Percentiles rank a stretch among this genome's conserved stretches.
Evolutionary conservation across 371 early-diverging fungal species (phyloP).

Genomic region (Mortierella sp.): DNA sequence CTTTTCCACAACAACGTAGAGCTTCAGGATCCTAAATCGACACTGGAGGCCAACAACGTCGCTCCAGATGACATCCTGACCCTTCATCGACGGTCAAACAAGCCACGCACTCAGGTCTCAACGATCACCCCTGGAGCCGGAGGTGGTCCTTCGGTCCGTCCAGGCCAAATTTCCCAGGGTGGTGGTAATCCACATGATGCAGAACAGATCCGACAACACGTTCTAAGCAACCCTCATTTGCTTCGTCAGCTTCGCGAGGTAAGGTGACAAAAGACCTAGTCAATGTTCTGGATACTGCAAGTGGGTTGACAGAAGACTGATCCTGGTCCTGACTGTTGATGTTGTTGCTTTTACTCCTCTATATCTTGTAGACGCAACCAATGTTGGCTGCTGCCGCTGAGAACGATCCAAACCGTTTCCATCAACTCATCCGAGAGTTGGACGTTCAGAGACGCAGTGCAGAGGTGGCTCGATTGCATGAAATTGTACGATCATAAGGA

Average conservation of each 20-base stretch:
- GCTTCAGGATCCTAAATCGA: constrained; percentile 68
- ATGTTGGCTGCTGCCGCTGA: constrained; percentile 76
- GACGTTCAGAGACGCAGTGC: constrained; percentile 68
- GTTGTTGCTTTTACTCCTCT: not conserved
- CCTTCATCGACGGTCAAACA: constrained; percentile 55
- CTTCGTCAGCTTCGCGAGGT: constrained; percentile 72
- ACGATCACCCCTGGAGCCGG: constrained; percentile 17
- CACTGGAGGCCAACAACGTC: constrained; percentile 74
- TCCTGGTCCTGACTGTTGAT: not conserved
- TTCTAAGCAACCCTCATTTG: constrained; percentile 74
- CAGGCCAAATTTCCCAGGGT: constrained; percentile 27
- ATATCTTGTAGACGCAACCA: constrained; percentile 67
- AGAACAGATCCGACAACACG: constrained; percentile 81
- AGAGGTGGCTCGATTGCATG: constrained; percentile 61
- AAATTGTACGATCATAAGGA: constrained; percentile 61
- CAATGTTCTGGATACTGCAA: too few species aligned
- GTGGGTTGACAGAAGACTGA: too few species aligned
- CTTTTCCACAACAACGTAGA: constrained; percentile 70
- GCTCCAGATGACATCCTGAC: constrained; percentile 81
- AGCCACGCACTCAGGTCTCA: constrained; percentile 32
- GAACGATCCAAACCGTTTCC: constrained; percentile 73
- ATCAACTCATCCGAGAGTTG: constrained; percentile 72
- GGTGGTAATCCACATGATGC: constrained; percentile 58
- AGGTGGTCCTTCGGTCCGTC: constrained; percentile 13
- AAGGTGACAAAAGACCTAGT: constrained; percentile 11